Evolutionary conservation across 495 filamentous ascomycete genomes (phyloP), one percentile per base, ranked within the genome.

Genomic region (Trichoderma reesei): DNA sequence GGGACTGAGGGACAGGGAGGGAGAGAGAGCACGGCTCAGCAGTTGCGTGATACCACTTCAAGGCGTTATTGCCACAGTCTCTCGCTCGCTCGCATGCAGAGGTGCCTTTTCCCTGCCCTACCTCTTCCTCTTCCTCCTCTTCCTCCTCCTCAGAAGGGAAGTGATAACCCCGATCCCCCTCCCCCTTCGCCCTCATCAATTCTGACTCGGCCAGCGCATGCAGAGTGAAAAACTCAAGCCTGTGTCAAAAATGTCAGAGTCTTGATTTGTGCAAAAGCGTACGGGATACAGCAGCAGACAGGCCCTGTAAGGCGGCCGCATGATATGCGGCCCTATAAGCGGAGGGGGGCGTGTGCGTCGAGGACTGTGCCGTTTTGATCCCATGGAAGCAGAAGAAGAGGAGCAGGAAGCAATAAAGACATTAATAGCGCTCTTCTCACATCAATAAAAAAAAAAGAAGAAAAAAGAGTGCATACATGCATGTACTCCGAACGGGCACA

Each of bases 271-370:
- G 51, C 51, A 56, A 26, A 26, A 56, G 51, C 16, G 31, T 56
- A 33, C 20, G 26, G 51, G 34, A 56, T 33, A 56, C 33, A 36
- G 26, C 42, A 26, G 44, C 44, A 18, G 44, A 4, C 20, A 26
- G 46, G 20, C 51, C 64, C 63, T 66, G 64, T 63, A 61, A 56
- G 41, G 61, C 64, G 66, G 66, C 66, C 66, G 66, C 66, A 63
- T 61, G 48, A 60, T 26, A 65, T 68, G 66, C 66, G 66, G 64
- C 66, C 66, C 61, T 65, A 66, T 48, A 65, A 65, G 68, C 70
- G 71, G 68, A 69, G 65, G 65, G 67, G 65, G 68, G 65, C 44
- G 63, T 67, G 67, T 65, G 65, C 67, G 51, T 56, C 26, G 26
- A 56, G 51, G 51, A 10, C 51, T 56, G 51, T 56, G 51, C 51